Percentiles rank a stretch among this genome's conserved stretches.
Evolutionary conservation across 2,329 filamentous ascomycete genomes (phyloP).

Genomic region (Ilyonectria mors-panacis): DNA sequence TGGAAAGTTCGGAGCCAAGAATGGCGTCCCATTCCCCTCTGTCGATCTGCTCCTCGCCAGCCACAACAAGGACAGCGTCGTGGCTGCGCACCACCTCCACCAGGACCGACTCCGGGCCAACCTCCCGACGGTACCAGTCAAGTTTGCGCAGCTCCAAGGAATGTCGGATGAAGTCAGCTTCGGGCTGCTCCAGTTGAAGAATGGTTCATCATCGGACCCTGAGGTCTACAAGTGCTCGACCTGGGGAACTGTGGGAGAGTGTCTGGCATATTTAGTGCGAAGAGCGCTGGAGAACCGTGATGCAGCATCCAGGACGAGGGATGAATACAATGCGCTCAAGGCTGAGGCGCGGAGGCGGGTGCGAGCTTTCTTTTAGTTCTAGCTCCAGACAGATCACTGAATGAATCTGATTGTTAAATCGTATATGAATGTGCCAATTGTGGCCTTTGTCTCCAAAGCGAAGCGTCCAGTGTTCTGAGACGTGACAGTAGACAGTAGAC

Average conservation of each 20-base stretch:
- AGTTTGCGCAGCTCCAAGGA: conserved; percentile 69
- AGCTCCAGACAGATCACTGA: background rate
- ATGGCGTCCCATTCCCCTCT: conserved; percentile 57
- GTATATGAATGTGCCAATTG: no score
- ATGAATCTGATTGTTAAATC: no score
- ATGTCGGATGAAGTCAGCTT: conserved; percentile 72
- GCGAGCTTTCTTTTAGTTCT: conserved; percentile 30
- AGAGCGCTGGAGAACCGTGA: conserved; percentile 58
- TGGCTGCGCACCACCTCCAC: conserved; percentile 61
- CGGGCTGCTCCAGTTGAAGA: conserved; percentile 59
- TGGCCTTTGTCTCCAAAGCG: no score
- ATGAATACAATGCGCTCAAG: conserved; percentile 51
- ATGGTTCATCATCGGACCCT: conserved; percentile 40
- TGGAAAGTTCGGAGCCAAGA: conserved; percentile 58
- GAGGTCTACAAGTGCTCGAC: conserved; percentile 59
- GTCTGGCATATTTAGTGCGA: conserved; percentile 55
- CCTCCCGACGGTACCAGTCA: conserved; percentile 55
- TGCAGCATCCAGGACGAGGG: conserved; percentile 51
- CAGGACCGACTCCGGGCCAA: conserved; percentile 55
- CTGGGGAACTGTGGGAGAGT: conserved; percentile 57
- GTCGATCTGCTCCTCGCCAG: conserved; percentile 67
- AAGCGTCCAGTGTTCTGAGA: no score
- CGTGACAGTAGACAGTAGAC: no score
- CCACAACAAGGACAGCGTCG: conserved; percentile 62
- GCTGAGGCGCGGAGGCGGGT: conserved; percentile 52